Evolutionary conservation across 2,329 filamentous ascomycete genomes (phyloP).

Genomic region (Raffaelea deltoideospora): DNA sequence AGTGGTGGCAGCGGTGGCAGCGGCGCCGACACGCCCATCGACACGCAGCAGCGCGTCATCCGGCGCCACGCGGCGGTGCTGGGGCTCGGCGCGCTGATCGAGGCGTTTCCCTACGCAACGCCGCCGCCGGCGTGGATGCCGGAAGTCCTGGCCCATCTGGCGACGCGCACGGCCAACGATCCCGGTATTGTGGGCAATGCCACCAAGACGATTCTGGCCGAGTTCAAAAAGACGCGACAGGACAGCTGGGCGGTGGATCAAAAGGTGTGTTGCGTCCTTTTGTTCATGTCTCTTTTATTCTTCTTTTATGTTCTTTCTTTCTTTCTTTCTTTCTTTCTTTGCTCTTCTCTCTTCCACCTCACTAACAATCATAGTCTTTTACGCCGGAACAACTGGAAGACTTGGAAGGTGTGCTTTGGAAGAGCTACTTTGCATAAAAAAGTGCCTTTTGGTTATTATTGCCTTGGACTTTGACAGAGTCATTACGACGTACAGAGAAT

Average conservation of each 20-base stretch:
- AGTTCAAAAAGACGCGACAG: constrained; percentile 99
- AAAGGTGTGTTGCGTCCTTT: constrained; percentile 62
- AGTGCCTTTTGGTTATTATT: neutral
- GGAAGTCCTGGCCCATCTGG: constrained; percentile 73
- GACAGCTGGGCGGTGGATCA: constrained; percentile 98
- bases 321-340: neutral
- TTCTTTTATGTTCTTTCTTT: neutral
- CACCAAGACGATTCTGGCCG: constrained; percentile 82
- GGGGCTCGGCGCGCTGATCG: constrained; percentile 77
- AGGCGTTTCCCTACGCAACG: constrained; percentile 91
- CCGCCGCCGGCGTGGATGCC: constrained; percentile 91
- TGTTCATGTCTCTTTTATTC: neutral
- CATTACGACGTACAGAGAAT: too few species aligned
- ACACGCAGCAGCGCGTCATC: constrained; percentile 63
- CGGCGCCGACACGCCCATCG: constrained; percentile 26
- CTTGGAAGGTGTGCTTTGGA: constrained; percentile 92
- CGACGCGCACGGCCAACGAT: constrained; percentile 72
- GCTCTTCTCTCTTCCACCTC: too few species aligned
- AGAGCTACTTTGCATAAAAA: constrained; percentile 84
- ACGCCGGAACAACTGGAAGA: constrained; percentile 88
- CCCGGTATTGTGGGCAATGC: constrained; percentile 88
- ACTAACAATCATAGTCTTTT: too few species aligned
- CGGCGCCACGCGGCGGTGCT: constrained; percentile 80
- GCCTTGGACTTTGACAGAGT: too few species aligned
- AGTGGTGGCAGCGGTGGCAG: neutral